phyloP scores from a whole-genome alignment of 2,329 filamentous ascomycete species.

The Plectosphaerella plurivora region DNA sequence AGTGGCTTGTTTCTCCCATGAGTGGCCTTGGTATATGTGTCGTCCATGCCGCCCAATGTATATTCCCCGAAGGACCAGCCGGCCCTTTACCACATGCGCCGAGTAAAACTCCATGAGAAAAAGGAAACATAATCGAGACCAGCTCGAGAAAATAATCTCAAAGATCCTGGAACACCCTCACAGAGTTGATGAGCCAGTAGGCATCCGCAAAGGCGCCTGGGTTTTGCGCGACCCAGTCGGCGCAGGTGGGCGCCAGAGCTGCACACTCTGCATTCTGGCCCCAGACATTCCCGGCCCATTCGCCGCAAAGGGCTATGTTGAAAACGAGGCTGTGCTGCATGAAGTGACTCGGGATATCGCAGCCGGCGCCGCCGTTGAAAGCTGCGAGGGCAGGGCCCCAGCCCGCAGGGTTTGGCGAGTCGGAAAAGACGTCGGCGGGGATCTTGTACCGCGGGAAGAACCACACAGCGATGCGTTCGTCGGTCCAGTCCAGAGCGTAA shows the following conservation, averaged over 20 bases:
- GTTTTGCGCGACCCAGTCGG: constrained; percentile 67
- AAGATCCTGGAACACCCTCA: constrained; percentile 56
- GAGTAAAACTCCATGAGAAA: not conserved
- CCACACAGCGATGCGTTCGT: constrained; percentile 68
- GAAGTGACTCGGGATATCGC: constrained; percentile 70
- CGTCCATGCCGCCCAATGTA: no score
- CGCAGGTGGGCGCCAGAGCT: constrained; percentile 59
- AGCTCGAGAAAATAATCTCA: not conserved
- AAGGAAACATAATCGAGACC: not conserved
- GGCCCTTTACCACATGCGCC: not conserved
- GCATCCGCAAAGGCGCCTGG: constrained; percentile 66
- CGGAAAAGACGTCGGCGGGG: constrained; percentile 57
- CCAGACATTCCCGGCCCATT: constrained; percentile 78
- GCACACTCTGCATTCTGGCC: constrained; percentile 50
- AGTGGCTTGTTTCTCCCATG: no score
- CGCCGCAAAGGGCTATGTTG: constrained; percentile 81
- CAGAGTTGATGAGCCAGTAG: constrained; percentile 72
- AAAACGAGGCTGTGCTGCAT: constrained; percentile 70
- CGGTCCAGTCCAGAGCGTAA: constrained; percentile 75
- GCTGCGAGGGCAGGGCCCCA: constrained; percentile 67
- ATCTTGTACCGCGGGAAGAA: constrained; percentile 69
- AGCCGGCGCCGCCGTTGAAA: constrained; percentile 63
- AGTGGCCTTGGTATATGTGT: no score
- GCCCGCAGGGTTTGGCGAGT: constrained; percentile 56
- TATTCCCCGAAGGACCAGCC: no score